Conservation (phyloP, 495 filamentous ascomycete species). For the Oleoguttula mirabilis region DNA sequence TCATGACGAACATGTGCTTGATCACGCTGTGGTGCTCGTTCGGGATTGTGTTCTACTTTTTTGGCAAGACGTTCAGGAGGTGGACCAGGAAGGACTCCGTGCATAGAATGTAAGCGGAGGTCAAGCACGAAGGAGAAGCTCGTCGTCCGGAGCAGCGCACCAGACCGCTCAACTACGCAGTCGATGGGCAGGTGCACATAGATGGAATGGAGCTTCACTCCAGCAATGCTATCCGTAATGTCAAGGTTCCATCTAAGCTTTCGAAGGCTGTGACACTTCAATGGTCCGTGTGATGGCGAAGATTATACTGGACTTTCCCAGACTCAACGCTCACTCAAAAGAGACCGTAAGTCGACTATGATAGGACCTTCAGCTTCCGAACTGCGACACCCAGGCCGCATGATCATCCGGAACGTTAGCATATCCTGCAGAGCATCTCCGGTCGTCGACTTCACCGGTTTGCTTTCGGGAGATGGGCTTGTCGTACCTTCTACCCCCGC, state of each 20-base stretch:
- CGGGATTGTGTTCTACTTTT: constrained; percentile 44
- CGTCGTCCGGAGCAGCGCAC: background rate
- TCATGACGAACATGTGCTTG: constrained; percentile 37
- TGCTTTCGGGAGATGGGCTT: too few species aligned
- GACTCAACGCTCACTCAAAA: too few species aligned
- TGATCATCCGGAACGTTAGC: constrained; percentile 32
- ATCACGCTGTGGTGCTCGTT: constrained; percentile 41
- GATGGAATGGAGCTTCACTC: background rate
- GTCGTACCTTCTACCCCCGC: too few species aligned
- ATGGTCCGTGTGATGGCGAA: too few species aligned
- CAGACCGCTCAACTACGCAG: too few species aligned
- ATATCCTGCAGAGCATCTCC: constrained; percentile 42
- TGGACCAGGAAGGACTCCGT: constrained; percentile 44
- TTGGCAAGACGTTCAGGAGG: constrained; percentile 44
- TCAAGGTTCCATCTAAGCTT: background rate
- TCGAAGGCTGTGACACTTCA: background rate
- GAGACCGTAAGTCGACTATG: too few species aligned
- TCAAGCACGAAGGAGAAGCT: too few species aligned
- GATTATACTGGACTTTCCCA: too few species aligned
- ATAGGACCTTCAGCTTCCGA: too few species aligned
- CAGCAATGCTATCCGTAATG: background rate
- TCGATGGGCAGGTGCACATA: background rate
- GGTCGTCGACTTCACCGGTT: constrained; percentile 37
- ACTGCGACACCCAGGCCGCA: constrained; percentile 3
- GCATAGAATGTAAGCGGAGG: constrained; percentile 41